Evolutionary conservation across 208 protist genomes (phyloP), one percentile per base, ranked within the genome.

Genomic region (Trichomonas tenax): DNA sequence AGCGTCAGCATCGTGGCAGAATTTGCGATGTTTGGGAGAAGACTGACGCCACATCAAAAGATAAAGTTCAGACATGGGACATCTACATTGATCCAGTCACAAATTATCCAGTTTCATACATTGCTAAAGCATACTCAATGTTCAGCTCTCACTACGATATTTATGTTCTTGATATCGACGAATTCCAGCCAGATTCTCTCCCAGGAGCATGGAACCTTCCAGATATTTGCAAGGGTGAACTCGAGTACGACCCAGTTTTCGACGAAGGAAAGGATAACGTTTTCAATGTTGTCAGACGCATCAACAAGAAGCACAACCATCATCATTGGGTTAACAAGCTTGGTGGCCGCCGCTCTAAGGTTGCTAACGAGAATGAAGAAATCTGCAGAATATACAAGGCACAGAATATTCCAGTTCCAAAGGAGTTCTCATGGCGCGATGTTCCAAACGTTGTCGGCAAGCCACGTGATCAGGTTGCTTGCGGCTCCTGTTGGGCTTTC

Each of bases 401-500:
- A 34, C 10, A 89, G 40, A 46, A 15, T 31, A 31, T 89, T 31
- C 10, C 36, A 8, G 3, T 26, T 46, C 17, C 26, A 38, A 31
- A 48, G 4, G 44, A 51, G 6, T 93, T 93, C 44, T 93, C 86
- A 48, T 93, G 86, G 86, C 40, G 86, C 40, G 86, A 93, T 23
- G 17, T 48, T 40, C 41, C 41, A 38, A 26, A 48, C 26, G 86
- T 93, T 93, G 86, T 93, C 36, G 86, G 86, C 2, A 17, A 41
- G 51, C 86, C 86, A 48, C 86, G 86, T 38, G 86, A 93, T 15
- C 86, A 93, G 31, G 86, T 93, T 38, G 86, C 86, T 17, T 93
- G 86, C 44, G 86, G 86, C n/a, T 93, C 86, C 17, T 93, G 86
- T 26, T 93, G 86, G 86, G 86, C 86, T 49, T 93, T 93, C 31